phyloP scores from a whole-genome alignment of 805 yeast species.

The Monosporozyma siamensis region DNA sequence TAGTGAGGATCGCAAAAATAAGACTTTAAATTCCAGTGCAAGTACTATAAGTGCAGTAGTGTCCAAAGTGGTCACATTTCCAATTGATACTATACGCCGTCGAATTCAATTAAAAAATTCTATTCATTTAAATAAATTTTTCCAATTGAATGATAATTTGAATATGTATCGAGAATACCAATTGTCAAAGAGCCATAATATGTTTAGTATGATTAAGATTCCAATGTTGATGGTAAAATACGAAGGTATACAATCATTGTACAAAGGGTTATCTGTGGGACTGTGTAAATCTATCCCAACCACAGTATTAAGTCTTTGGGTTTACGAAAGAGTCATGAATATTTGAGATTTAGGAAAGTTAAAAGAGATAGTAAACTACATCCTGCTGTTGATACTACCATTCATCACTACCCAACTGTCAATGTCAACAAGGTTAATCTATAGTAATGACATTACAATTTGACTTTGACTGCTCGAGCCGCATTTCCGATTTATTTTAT shows the following conservation, averaged over 20 bases:
- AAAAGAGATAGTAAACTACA: background rate
- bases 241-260: constrained; percentile 49
- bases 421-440: too few species aligned
- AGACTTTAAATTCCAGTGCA: constrained; percentile 47
- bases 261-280: constrained; percentile 66
- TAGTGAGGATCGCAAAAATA: constrained; percentile 35
- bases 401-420: too few species aligned
- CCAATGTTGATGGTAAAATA: background rate
- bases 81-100: constrained; percentile 75
- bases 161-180: background rate
- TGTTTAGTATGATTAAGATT: background rate
- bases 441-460: too few species aligned
- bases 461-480: too few species aligned
- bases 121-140: background rate
- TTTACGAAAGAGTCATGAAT: constrained; percentile 39
- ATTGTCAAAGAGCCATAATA: background rate
- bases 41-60: constrained; percentile 65
- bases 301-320: constrained; percentile 53
- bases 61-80: constrained; percentile 70
- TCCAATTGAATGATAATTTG: background rate
- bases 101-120: constrained; percentile 49
- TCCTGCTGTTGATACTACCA: too few species aligned
- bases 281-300: constrained; percentile 75
- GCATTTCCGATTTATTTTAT: too few species aligned
- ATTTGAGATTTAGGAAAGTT: background rate